Evolutionary conservation across 2,329 filamentous ascomycete genomes (phyloP).

Genomic region (Fusarium brevicatenulatum): DNA sequence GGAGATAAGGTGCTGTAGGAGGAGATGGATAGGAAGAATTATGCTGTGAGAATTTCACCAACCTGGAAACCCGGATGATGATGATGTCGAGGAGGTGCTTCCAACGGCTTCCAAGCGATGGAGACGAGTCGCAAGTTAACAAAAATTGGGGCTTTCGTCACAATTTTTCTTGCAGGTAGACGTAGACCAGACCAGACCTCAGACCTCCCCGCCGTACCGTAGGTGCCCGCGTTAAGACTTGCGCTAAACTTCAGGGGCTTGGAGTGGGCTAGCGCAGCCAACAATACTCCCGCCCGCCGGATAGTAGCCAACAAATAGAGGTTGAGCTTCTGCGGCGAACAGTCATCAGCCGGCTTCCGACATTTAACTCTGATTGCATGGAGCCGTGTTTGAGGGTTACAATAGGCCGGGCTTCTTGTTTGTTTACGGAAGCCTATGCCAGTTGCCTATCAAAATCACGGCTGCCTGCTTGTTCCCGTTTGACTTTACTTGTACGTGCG

Average conservation of each 20-base stretch:
- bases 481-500: background rate
- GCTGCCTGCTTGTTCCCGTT: slow-evolving; percentile 1
- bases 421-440: background rate
- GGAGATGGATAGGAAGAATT: slow-evolving; percentile 5
- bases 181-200: background rate
- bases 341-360: slow-evolving; percentile 33
- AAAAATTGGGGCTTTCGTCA: slow-evolving; percentile 46
- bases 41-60: slow-evolving; percentile 23
- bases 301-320: slow-evolving; percentile 13
- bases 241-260: slow-evolving; percentile 29
- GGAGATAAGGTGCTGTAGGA: background rate
- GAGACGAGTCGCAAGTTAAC: slow-evolving; percentile 36
- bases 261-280: slow-evolving; percentile 27
- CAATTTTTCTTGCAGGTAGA: slow-evolving; percentile 43
- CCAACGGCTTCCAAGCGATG: slow-evolving; percentile 42
- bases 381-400: background rate
- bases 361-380: background rate
- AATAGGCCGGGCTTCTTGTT: background rate
- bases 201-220: slow-evolving; percentile 38
- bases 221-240: slow-evolving; percentile 18
- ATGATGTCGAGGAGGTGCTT: slow-evolving; percentile 42
- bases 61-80: slow-evolving; percentile 31
- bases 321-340: background rate
- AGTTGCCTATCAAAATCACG: background rate
- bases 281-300: slow-evolving; percentile 6